Percentiles rank a stretch among this genome's conserved stretches.
These are phyloP conservation scores for Trichophyton rubrum DNA, from an alignment of 2,329 filamentous ascomycete genomes.

Conservation along the genomic window DNA sequence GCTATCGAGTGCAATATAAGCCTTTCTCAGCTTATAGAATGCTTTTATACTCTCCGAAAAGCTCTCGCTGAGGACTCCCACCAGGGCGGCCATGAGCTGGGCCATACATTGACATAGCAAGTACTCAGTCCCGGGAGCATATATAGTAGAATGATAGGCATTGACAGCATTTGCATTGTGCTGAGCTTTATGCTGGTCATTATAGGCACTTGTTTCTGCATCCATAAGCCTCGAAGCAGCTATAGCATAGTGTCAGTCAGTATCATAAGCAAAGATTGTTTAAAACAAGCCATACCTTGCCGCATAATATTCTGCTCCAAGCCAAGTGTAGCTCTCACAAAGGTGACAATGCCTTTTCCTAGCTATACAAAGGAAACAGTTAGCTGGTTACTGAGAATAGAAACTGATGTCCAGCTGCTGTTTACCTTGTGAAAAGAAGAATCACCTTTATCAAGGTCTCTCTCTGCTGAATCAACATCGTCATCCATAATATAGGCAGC, in stretches of 20 bases:
- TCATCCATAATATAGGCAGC: constrained; percentile 71
- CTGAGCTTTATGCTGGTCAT: constrained; percentile 63
- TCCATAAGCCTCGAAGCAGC: constrained; percentile 59
- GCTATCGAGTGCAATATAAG: constrained; percentile 66
- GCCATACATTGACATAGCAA: constrained; percentile 71
- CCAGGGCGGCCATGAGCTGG: constrained; percentile 78
- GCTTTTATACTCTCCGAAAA: constrained; percentile 80
- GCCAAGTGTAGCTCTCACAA: constrained; percentile 74
- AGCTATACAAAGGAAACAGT: constrained; percentile 37
- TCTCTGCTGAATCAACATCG: constrained; percentile 74
- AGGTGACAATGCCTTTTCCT: constrained; percentile 66
- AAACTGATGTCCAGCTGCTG: constrained; percentile 11
- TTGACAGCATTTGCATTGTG: constrained; percentile 44
- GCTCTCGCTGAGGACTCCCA: constrained; percentile 83
- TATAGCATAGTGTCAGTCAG: constrained; percentile 17
- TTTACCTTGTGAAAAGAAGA: constrained; percentile 73
- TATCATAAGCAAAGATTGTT: not conserved
- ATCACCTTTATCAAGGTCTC: constrained; percentile 54
- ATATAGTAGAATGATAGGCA: constrained; percentile 50
- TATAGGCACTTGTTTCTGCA: constrained; percentile 63
- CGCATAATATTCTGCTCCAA: constrained; percentile 88
- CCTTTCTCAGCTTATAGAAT: constrained; percentile 86
- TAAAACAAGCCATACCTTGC: constrained; percentile 39
- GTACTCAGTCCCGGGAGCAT: constrained; percentile 76
- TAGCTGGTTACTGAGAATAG: not conserved